Percentiles rank a stretch among this genome's conserved stretches.
Evolutionary conservation across 768 basidiomycete genomes (phyloP).

Genomic region (Rhizopogon vulgaris): DNA sequence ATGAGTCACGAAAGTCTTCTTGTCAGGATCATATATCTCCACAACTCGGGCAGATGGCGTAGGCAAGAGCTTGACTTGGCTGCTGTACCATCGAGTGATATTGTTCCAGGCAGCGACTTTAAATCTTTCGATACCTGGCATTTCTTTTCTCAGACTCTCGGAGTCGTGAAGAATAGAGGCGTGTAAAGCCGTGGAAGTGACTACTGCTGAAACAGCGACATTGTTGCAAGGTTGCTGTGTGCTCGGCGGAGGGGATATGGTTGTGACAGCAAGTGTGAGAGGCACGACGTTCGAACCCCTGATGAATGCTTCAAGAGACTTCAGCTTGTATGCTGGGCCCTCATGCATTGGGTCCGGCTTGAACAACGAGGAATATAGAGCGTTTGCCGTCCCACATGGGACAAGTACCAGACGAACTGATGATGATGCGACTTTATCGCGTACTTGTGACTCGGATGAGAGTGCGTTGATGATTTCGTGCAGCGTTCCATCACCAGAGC

Average conservation of each 20-base stretch:
- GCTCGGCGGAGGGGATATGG: constrained; percentile 29
- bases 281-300: constrained; percentile 29
- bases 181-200: constrained; percentile 81
- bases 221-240: constrained; percentile 14
- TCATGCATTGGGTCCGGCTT: constrained; percentile 33
- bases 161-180: constrained; percentile 81
- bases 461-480: constrained; percentile 80
- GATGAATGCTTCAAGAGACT: constrained; percentile 51
- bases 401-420: constrained; percentile 45
- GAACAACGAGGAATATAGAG: constrained; percentile 76
- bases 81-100: constrained; percentile 63
- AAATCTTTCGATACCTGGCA: constrained; percentile 82
- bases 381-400: constrained; percentile 91
- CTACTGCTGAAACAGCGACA: constrained; percentile 61
- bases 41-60: constrained; percentile 33
- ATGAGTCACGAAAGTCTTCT: constrained; percentile 42
- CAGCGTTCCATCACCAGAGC: constrained; percentile 88
- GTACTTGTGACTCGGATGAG: constrained; percentile 18
- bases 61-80: constrained; percentile 52
- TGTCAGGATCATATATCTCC: constrained; percentile 54
- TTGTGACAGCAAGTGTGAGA: constrained; percentile 51
- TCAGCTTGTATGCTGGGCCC: constrained; percentile 39
- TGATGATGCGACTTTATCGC: constrained; percentile 8
- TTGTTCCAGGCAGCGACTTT: constrained; percentile 80
- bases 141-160: constrained; percentile 58